Conservation (phyloP, 805 yeast genomes). For the Isabelozyma gotoi region DNA sequence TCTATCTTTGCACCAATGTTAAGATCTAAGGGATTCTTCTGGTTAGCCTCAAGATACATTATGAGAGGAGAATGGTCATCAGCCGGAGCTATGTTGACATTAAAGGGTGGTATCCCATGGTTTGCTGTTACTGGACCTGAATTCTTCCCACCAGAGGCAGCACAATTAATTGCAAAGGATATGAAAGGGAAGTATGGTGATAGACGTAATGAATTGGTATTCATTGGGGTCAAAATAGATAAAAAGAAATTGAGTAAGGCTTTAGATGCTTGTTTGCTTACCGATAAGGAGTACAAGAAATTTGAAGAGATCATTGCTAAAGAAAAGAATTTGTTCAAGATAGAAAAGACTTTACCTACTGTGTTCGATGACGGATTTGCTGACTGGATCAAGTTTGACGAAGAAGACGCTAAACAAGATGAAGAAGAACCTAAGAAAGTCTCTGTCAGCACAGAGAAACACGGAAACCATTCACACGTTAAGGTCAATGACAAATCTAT, state of each 20-base stretch:
- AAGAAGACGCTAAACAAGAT: not conserved
- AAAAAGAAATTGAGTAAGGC: slow-evolving; percentile 21
- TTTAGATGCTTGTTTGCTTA: slow-evolving; percentile 39
- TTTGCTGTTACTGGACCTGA: slow-evolving; percentile 33
- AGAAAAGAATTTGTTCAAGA: slow-evolving; percentile 25
- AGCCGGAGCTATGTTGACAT: slow-evolving; percentile 42
- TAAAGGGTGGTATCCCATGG: slow-evolving; percentile 45
- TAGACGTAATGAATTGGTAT: slow-evolving; percentile 45
- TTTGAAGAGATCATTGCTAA: slow-evolving; percentile 24
- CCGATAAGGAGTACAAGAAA: slow-evolving; percentile 32
- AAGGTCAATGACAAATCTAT: not conserved
- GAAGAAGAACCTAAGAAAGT: not conserved
- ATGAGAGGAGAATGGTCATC: slow-evolving; percentile 46
- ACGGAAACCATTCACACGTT: not conserved
- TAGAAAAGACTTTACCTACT: slow-evolving; percentile 27
- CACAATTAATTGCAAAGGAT: slow-evolving; percentile 30
- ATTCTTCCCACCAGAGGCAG: slow-evolving; percentile 30
- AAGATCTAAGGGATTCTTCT: slow-evolving; percentile 45
- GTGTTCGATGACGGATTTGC: slow-evolving; percentile 44
- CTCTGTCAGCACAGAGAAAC: not conserved
- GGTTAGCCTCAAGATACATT: slow-evolving; percentile 44
- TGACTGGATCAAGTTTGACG: slow-evolving; percentile 29
- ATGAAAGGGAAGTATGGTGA: slow-evolving; percentile 42
- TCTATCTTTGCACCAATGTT: slow-evolving; percentile 38
- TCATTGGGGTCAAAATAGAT: slow-evolving; percentile 41